Base-by-base conservation (phyloP, 306 rosid species). In the Adenanthera pavonina region DNA sequence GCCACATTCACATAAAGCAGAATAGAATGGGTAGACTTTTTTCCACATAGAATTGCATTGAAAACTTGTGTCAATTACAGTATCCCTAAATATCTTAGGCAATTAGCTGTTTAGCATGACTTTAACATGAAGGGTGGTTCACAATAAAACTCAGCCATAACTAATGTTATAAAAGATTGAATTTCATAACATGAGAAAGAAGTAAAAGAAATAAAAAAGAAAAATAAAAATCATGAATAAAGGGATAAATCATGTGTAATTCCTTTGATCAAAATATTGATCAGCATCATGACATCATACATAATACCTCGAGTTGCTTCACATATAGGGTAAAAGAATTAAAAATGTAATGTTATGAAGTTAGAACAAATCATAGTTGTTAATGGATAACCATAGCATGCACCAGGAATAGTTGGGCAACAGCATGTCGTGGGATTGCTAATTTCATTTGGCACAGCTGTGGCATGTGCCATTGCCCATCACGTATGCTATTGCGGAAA, bases 51-150 rank as follows among this genome's bases (percentile, higher is more conserved):
- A 40, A 40, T 40, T 79, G 35, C 38, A 52, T 68, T 38, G 36
- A 57, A 80, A 76, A 79, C 47, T 56, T 20, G 70, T 44, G 30
- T 19, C 59, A 11, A 15, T n/a, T 33, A 17, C 78, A 48, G 35
- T 51, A 53, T 17, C 60, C n/a, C 12, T 61, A 57, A 61, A 12
- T 62, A 17, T 54, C 76, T 78, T 74, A 59, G 66, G 41, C 41
- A 38, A 38, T 38, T 38, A 49, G 12, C 53, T 12, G 41, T 75
- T 78, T 74, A 49, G 8, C 52, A 78, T 12, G 77, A 47, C 72
- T 67, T 54, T 30, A 44, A 78, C 36, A 73, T 53, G 17, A 69
- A 79, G 48, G 62, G 6, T 44, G 57, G 65, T 69, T 48, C 64
- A 44, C 62, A n/a, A 49, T 41, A 19, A 33, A 48, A 46, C 64